These are phyloP conservation scores for Lactarius hatsudake DNA, from an alignment of 768 basidiomycete species.

Conservation along the genomic window DNA sequence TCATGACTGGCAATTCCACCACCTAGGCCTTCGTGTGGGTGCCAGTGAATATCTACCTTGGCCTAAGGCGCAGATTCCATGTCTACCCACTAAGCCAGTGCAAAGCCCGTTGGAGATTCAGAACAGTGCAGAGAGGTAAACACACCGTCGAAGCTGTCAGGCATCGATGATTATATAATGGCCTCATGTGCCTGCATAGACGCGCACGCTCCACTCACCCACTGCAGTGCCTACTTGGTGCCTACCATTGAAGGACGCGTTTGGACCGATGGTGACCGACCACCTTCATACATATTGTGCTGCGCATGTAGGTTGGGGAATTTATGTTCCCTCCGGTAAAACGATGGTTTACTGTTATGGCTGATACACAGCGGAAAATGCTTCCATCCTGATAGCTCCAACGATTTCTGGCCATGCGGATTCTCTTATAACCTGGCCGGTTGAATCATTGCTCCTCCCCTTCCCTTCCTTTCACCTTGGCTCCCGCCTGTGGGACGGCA, in stretches of 20 bases:
- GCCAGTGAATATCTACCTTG: too few species aligned
- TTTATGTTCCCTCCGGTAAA: background rate
- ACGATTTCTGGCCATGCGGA: background rate
- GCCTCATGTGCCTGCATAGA: background rate
- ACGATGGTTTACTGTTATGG: background rate
- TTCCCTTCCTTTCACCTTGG: conserved; percentile 25
- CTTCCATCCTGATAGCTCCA: background rate
- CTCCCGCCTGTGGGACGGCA: conserved; percentile 11
- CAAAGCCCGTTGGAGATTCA: too few species aligned
- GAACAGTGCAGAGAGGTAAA: background rate
- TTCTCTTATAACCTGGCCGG: background rate
- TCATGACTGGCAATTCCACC: too few species aligned
- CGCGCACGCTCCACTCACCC: background rate
- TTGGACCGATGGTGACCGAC: background rate
- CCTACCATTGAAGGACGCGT: background rate
- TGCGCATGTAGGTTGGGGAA: background rate
- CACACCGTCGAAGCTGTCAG: background rate
- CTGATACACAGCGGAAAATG: background rate
- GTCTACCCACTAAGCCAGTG: too few species aligned
- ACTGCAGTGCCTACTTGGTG: background rate
- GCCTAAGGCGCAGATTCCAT: too few species aligned
- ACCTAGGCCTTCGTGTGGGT: too few species aligned
- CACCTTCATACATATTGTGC: background rate
- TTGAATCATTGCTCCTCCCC: background rate
- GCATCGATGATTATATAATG: background rate